phyloP scores from a whole-genome alignment of 257 asterid species.

The Fraxinus cuspidata region DNA sequence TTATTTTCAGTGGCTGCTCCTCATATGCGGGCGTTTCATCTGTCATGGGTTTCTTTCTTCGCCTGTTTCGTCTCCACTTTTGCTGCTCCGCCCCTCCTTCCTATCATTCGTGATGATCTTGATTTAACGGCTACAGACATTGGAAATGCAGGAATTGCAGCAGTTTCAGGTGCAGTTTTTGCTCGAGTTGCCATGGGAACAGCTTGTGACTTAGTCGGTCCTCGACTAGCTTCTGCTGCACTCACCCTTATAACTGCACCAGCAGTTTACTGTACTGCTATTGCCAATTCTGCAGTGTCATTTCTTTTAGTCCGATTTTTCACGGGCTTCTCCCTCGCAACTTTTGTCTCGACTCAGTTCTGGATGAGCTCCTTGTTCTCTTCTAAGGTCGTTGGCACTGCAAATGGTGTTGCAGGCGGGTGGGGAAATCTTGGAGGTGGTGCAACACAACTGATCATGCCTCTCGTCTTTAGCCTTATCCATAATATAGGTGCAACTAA shows the following conservation, averaged over 20 bases:
- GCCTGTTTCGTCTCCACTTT: slow-evolving; percentile 89
- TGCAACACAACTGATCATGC: slow-evolving; percentile 86
- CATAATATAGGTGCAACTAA: slow-evolving; percentile 44
- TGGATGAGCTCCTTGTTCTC: slow-evolving; percentile 94
- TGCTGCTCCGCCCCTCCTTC: slow-evolving; percentile 83
- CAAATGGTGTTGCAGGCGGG: slow-evolving; percentile 82
- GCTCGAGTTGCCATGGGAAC: slow-evolving; percentile 87
- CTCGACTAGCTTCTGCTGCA: slow-evolving; percentile 69
- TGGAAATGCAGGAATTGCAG: slow-evolving; percentile 90
- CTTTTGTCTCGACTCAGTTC: slow-evolving; percentile 86
- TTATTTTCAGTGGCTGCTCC: slow-evolving; percentile 58
- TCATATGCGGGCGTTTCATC: slow-evolving; percentile 88
- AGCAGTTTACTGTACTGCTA: slow-evolving; percentile 61
- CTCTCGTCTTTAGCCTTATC: slow-evolving; percentile 53
- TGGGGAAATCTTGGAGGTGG: slow-evolving; percentile 99
- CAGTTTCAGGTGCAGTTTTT: slow-evolving; percentile 83
- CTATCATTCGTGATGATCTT: slow-evolving; percentile 81
- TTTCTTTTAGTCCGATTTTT: slow-evolving; percentile 73
- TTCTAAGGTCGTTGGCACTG: slow-evolving; percentile 64
- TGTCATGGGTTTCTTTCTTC: slow-evolving; percentile 84
- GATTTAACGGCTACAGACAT: slow-evolving; percentile 73
- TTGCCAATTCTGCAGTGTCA: slow-evolving; percentile 37
- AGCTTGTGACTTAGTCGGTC: slow-evolving; percentile 80
- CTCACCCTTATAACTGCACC: slow-evolving; percentile 72
- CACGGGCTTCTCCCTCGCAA: slow-evolving; percentile 74